Conservation (phyloP, 169 alveolate species). For the Plasmodium gallinaceum region DNA sequence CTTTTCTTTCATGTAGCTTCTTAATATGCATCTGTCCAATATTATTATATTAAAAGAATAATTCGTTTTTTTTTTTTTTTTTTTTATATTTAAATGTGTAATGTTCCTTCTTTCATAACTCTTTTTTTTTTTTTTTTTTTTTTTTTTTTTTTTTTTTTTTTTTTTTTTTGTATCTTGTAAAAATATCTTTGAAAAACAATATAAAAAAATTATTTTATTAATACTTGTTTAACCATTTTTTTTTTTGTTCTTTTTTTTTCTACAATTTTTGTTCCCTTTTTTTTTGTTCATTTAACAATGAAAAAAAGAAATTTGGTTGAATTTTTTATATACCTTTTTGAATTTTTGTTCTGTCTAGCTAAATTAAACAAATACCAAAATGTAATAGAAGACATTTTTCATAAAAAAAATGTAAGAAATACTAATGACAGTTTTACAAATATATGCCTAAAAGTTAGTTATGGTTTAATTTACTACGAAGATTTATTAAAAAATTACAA, state of each 20-base stretch:
- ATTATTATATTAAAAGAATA: too few relatives aligned
- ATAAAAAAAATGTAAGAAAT: neutral
- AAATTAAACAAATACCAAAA: neutral
- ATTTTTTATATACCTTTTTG: constrained; percentile 12
- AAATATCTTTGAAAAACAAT: too few relatives aligned
- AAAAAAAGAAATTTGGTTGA: neutral
- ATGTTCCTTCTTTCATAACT: too few relatives aligned
- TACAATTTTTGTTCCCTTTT: neutral
- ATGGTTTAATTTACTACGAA: constrained; percentile 38
- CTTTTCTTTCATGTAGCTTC: too few relatives aligned
- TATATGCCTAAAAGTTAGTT: constrained; percentile 27
- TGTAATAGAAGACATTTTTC: neutral
- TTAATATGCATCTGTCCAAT: too few relatives aligned
- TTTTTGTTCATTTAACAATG: neutral
- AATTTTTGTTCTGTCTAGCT: neutral
- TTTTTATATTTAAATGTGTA: too few relatives aligned
- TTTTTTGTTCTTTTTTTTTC: neutral
- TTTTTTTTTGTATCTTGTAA: too few relatives aligned
- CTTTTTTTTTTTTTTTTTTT: too few relatives aligned
- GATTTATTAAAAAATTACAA: constrained; percentile 31
- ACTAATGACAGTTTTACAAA: constrained; percentile 5
- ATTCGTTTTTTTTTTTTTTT: too few relatives aligned
- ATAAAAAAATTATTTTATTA: too few relatives aligned
- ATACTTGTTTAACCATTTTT: too few relatives aligned
- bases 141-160: too few relatives aligned